Conservation (phyloP, 2,329 filamentous ascomycete species). For the Microthyrium microscopicum region DNA sequence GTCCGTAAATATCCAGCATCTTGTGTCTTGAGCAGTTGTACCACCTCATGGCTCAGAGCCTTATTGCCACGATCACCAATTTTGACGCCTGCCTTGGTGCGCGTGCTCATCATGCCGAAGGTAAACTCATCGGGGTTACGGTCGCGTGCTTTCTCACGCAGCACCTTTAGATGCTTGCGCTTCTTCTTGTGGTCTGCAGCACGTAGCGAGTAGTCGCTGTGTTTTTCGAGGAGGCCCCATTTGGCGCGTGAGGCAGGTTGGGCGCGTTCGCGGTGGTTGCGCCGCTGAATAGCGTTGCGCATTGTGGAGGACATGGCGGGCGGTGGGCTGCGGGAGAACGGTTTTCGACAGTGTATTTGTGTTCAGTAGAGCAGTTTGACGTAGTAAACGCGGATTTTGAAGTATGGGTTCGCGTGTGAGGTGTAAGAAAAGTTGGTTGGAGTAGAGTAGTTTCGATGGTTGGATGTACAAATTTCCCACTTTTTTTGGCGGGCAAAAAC, state of each 20-base stretch:
- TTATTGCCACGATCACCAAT: slow-evolving; percentile 29
- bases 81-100: slow-evolving; percentile 27
- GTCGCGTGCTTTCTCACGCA: slow-evolving; percentile 42
- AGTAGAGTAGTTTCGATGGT: no score
- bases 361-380: no score
- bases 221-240: slow-evolving; percentile 88
- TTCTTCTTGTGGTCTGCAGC: slow-evolving; percentile 48
- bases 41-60: slow-evolving; percentile 36
- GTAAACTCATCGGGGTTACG: slow-evolving; percentile 51
- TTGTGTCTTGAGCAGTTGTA: slow-evolving; percentile 49
- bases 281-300: slow-evolving; percentile 51
- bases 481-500: no score
- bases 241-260: slow-evolving; percentile 70
- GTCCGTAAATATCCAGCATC: slow-evolving; percentile 45
- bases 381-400: no score
- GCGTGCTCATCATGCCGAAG: slow-evolving; percentile 44
- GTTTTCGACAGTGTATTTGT: no score
- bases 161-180: slow-evolving; percentile 39
- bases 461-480: no score
- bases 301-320: slow-evolving; percentile 35
- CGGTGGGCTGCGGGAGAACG: no score
- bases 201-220: slow-evolving; percentile 61
- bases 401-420: no score
- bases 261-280: slow-evolving; percentile 77
- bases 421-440: no score